These are phyloP conservation scores for Saccharomycopsis fodiens DNA, from an alignment of 805 yeast genomes.

Conservation along the genomic window DNA sequence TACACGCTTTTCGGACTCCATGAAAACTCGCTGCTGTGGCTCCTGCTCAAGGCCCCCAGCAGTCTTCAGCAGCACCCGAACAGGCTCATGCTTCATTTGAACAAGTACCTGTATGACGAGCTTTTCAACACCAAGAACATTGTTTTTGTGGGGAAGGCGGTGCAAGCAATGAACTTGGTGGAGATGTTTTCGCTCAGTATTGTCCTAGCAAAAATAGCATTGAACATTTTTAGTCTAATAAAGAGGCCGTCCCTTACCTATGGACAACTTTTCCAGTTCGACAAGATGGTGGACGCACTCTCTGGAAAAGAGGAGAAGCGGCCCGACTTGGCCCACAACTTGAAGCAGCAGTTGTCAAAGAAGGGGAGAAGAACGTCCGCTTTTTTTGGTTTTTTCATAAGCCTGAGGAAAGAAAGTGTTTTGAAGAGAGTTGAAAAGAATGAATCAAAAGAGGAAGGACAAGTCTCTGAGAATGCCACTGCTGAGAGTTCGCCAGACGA, in stretches of 20 bases:
- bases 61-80: conserved; percentile 1
- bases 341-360: conserved; percentile 11
- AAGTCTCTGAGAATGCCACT: neutral
- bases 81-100: conserved; percentile 11
- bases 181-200: conserved; percentile 18
- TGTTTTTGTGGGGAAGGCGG: conserved; percentile 3
- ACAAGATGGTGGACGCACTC: conserved; percentile 14
- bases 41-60: neutral
- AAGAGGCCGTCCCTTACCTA: conserved; percentile 5
- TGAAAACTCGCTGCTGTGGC: conserved; percentile 13
- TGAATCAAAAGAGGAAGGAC: neutral
- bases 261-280: conserved; percentile 12
- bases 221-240: conserved; percentile 8
- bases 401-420: neutral
- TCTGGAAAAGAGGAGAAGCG: conserved; percentile 9
- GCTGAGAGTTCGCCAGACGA: neutral
- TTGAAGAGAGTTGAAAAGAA: neutral
- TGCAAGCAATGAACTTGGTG: conserved; percentile 6
- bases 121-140: conserved; percentile 16
- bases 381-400: conserved; percentile 3
- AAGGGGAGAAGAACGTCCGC: conserved; percentile 1
- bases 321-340: conserved; percentile 8
- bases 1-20: conserved; percentile 13
- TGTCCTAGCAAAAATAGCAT: conserved; percentile 10
- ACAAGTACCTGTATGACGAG: conserved; percentile 16